Base-by-base conservation (phyloP, 2,329 filamentous ascomycete genomes). In the Hymenoscyphus albidus region DNA sequence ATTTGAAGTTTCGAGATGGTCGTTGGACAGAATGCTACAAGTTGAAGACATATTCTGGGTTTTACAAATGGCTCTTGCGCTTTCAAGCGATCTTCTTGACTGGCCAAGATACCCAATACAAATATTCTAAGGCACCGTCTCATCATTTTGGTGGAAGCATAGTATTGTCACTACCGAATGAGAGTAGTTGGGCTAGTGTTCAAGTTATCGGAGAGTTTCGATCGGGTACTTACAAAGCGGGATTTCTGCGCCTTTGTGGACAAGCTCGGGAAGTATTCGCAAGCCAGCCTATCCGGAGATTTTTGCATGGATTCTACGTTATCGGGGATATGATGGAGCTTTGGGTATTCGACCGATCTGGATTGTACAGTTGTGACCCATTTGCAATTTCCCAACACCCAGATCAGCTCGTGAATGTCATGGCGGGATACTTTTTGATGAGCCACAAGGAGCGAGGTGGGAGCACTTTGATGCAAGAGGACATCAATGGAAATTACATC, bases 271-370 rank as follows among this genome's bases (percentile, higher is more conserved):
- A 58, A 35, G 55, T 32, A 10, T 58, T 58, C 32, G 31, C 31
- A 3, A 58, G 55, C 55, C 22, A 58, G 55, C 31, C 55, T 14
- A 58, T 22, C 32, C 55, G 55, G 12, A 22, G 14, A 16, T 58
- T 31, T 32, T 22, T 58, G 5, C 55, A 58, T 35, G 55, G 10
- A 18, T 58, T 58, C 22, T 58, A 58, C n/a, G 32, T 58, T 12
- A 12, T 22, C 5, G 35, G 31, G 16, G 12, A 22, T 16, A 13
- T 58, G 22, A 32, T 58, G 10, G 55, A 58, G 31, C 18, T 32
- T n/a, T 58, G 55, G 55, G 35, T 38, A 10, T 58, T 58, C 35
- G 55, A 32, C 32, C 55, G 55, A 32, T 58, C 55, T 10, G 55
- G 55, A 9, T 31, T 58, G 32, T 58, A 58, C 55, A 31, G 55